phyloP scores from a whole-genome alignment of 2,329 filamentous ascomycete species.

The Periconia digitata region DNA sequence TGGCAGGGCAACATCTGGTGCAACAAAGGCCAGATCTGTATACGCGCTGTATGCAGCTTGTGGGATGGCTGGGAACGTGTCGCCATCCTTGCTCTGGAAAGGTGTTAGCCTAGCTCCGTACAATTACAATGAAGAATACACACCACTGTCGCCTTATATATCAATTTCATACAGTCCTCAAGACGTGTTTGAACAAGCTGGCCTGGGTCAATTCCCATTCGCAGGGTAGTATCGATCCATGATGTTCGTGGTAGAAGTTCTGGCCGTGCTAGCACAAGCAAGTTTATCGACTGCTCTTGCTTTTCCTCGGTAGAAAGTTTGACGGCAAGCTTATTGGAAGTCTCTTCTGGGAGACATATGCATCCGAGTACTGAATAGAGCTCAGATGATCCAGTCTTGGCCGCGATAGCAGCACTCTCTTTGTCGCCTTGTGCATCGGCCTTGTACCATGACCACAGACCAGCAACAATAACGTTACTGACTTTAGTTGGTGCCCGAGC shows the following conservation, averaged over 20 bases:
- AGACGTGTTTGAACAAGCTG: conserved; percentile 67
- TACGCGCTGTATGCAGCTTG: conserved; percentile 79
- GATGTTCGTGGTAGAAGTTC: conserved; percentile 75
- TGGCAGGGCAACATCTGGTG: conserved; percentile 78
- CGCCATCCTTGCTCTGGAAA: conserved; percentile 23
- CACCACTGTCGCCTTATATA: conserved; percentile 62
- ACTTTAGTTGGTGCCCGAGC: conserved; percentile 59
- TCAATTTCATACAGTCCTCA: conserved; percentile 67
- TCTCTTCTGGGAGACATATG: conserved; percentile 63
- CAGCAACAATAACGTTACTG: conserved; percentile 65
- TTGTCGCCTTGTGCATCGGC: conserved; percentile 71
- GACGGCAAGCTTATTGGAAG: conserved; percentile 48
- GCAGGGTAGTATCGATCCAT: conserved; percentile 89
- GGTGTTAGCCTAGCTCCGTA: neutral
- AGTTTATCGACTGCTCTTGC: conserved; percentile 70
- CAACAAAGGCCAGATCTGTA: conserved; percentile 90
- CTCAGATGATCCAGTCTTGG: conserved; percentile 65
- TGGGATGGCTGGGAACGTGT: conserved; percentile 50
- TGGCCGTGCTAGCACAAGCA: conserved; percentile 76
- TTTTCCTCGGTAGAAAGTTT: conserved; percentile 54
- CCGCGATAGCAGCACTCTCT: conserved; percentile 68
- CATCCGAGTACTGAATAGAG: conserved; percentile 64
- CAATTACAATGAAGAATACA: conserved; percentile 26
- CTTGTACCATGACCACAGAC: conserved; percentile 79
- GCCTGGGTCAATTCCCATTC: conserved; percentile 80